phyloP scores from a whole-genome alignment of 495 filamentous ascomycete species.

The Jackrogersella multiformis region DNA sequence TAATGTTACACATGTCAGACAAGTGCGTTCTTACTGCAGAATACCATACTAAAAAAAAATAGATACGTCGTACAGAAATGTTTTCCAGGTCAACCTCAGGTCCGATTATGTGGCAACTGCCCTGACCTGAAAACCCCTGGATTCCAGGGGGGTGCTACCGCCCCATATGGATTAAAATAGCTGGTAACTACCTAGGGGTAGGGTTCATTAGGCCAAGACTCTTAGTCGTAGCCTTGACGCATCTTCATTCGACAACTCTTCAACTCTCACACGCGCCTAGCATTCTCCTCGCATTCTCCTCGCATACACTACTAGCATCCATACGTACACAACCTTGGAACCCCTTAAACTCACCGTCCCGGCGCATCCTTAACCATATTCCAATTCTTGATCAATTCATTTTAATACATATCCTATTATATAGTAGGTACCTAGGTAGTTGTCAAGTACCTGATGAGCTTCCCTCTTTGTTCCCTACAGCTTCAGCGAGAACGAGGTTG shows the following conservation, averaged over 20 bases:
- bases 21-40: neutral
- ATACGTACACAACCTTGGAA: neutral
- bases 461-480: constrained; percentile 4
- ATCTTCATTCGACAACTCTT: constrained; percentile 20
- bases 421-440: constrained; percentile 2
- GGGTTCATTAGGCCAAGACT: constrained; percentile 23
- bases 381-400: constrained; percentile 1
- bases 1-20: no score
- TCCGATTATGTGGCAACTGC: neutral
- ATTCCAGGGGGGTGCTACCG: neutral
- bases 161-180: constrained; percentile 8
- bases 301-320: no score
- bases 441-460: constrained; percentile 19
- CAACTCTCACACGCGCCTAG: constrained; percentile 13
- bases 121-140: neutral
- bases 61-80: neutral
- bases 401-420: constrained; percentile 1
- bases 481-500: constrained; percentile 27
- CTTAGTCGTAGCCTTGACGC: constrained; percentile 9
- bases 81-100: neutral
- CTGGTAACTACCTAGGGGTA: neutral
- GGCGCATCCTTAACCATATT: constrained; percentile 10
- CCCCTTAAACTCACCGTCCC: constrained; percentile 14
- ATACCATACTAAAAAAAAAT: neutral
- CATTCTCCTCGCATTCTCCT: constrained; percentile 2